Percentiles rank a stretch among this genome's conserved stretches.
Evolutionary conservation across 805 yeast genomes (phyloP).

Genomic region (Candida namnaoensis): DNA sequence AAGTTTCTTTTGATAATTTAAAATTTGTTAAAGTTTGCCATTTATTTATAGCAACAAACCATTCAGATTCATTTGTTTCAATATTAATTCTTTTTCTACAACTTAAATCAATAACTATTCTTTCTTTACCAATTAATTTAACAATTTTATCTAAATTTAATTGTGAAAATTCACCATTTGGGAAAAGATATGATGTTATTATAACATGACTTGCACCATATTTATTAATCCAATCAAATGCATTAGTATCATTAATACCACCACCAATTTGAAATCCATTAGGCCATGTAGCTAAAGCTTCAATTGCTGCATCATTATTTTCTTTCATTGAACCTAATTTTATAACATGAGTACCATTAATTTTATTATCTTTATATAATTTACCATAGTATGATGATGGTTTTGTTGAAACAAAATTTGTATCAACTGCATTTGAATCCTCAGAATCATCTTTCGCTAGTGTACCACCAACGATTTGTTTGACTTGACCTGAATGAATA

Average conservation of each 20-base stretch:
- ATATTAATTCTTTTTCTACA: slow-evolving; percentile 45
- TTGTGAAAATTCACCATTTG: slow-evolving; percentile 41
- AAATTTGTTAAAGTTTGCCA: slow-evolving; percentile 88
- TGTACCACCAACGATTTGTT: slow-evolving; percentile 95
- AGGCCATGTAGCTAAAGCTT: slow-evolving; percentile 75
- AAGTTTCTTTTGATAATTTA: slow-evolving; percentile 42
- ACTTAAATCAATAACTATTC: slow-evolving; percentile 83
- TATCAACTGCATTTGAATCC: slow-evolving; percentile 33
- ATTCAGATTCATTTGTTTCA: slow-evolving; percentile 21
- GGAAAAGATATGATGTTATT: slow-evolving; percentile 87
- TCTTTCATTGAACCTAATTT: slow-evolving; percentile 71
- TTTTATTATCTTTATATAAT: slow-evolving; percentile 49
- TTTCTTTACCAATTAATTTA: slow-evolving; percentile 48
- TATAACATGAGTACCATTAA: slow-evolving; percentile 85
- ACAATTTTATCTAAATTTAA: slow-evolving; percentile 45
- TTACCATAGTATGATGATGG: slow-evolving; percentile 71
- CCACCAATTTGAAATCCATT: slow-evolving; percentile 80
- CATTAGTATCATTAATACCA: slow-evolving; percentile 73
- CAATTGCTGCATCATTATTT: slow-evolving; percentile 76
- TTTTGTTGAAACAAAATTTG: slow-evolving; percentile 73
- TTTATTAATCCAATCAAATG: slow-evolving; percentile 63
- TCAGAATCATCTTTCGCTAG: slow-evolving; percentile 46
- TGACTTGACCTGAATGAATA: slow-evolving; percentile 89
- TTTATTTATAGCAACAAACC: slow-evolving; percentile 97
- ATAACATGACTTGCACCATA: slow-evolving; percentile 79